Evolutionary conservation across 352 stramenopile species (phyloP).

Genomic region (Phytophthora boehmeriae): DNA sequence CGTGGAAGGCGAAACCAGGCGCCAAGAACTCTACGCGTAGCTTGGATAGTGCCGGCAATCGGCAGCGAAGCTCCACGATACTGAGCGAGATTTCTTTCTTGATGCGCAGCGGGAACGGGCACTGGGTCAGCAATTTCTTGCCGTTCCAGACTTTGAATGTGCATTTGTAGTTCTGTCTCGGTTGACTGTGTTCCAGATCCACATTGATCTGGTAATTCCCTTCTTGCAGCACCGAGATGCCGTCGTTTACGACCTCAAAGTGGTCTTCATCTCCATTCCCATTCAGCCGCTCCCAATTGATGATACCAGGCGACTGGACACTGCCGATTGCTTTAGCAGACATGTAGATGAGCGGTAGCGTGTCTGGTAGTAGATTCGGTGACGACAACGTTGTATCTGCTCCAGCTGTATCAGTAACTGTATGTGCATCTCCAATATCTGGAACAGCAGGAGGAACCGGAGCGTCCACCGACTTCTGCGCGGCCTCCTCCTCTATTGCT

Average conservation of each 20-base stretch:
- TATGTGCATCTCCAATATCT: background rate
- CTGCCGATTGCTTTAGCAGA: constrained; percentile 39
- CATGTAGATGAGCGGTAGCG: constrained; percentile 40
- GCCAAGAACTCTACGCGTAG: constrained; percentile 50
- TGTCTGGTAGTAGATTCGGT: background rate
- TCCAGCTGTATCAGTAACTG: background rate
- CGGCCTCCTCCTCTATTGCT: background rate
- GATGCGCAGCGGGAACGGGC: constrained; percentile 38
- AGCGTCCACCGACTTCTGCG: background rate
- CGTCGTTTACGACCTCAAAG: constrained; percentile 44
- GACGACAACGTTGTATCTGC: background rate
- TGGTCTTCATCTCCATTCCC: constrained; percentile 39
- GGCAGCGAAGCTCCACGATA: constrained; percentile 39
- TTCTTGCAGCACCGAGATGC: constrained; percentile 32
- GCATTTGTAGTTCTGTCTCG: constrained; percentile 38
- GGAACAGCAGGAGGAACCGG: background rate
- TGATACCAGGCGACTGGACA: constrained; percentile 36
- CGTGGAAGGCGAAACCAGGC: constrained; percentile 48
- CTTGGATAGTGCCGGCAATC: constrained; percentile 37
- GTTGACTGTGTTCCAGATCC: constrained; percentile 46
- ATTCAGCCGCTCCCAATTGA: constrained; percentile 47
- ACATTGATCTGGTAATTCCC: constrained; percentile 52
- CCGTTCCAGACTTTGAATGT: constrained; percentile 46
- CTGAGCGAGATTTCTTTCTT: constrained; percentile 50
- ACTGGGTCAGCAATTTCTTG: constrained; percentile 48